phyloP scores from a whole-genome alignment of 495 filamentous ascomycete species.

The Platismatia glauca region DNA sequence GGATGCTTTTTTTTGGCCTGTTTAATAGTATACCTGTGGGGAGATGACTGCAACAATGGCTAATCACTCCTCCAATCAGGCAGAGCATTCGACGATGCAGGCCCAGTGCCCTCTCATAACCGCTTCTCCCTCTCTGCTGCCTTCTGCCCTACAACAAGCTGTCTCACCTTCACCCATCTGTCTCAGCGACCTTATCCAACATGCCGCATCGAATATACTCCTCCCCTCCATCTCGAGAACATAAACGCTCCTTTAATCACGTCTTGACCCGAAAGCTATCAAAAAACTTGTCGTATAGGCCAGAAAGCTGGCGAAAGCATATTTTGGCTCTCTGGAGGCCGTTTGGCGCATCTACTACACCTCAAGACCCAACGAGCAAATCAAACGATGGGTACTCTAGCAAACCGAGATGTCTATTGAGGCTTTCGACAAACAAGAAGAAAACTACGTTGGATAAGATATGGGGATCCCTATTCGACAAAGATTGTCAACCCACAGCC shows the following conservation, averaged over 20 bases:
- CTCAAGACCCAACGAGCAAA: too few relatives aligned
- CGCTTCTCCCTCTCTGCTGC: neutral
- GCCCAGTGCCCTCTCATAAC: conserved; percentile 2
- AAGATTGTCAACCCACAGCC: too few relatives aligned
- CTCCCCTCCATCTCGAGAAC: neutral
- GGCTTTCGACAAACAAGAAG: too few relatives aligned
- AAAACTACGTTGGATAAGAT: conserved; percentile 43
- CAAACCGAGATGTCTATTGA: too few relatives aligned
- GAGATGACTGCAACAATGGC: neutral
- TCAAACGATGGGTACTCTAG: too few relatives aligned
- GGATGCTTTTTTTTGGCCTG: neutral
- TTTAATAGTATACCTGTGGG: neutral
- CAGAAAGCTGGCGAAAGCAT: too few relatives aligned
- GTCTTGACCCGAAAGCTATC: neutral
- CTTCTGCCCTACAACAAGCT: too few relatives aligned
- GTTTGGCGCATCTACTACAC: too few relatives aligned
- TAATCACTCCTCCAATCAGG: too few relatives aligned
- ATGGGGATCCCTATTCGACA: conserved; percentile 71
- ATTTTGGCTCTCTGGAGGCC: too few relatives aligned
- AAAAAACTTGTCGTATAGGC: too few relatives aligned
- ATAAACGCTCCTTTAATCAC: neutral
- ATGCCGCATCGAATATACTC: conserved; percentile 1
- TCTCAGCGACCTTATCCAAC: neutral
- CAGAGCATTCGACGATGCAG: conserved; percentile 1
- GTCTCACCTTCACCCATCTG: neutral